These are phyloP conservation scores for Kwoniella sp. DNA, from an alignment of 768 basidiomycete genomes.

Conservation along the genomic window DNA sequence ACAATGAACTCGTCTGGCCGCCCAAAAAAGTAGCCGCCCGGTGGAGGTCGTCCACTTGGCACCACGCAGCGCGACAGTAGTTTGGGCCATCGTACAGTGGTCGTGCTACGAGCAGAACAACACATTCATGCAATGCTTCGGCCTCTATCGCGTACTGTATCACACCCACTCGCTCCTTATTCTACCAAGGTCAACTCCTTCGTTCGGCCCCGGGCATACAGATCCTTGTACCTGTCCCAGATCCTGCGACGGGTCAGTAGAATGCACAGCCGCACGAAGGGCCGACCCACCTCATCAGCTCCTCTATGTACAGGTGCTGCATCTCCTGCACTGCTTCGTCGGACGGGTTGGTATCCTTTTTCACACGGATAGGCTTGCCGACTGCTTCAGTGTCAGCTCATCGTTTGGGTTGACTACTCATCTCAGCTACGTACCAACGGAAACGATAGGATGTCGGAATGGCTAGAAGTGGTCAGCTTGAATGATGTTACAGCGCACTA, in stretches of 20 bases:
- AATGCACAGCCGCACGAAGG: background rate
- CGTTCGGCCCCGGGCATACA: conserved; percentile 77
- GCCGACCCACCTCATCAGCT: conserved; percentile 72
- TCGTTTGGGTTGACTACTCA: background rate
- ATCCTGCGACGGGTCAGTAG: conserved; percentile 58
- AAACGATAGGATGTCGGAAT: conserved; percentile 89
- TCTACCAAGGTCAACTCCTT: conserved; percentile 51
- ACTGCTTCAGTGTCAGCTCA: conserved; percentile 55
- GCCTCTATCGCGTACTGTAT: background rate
- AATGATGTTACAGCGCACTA: background rate
- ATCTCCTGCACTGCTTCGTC: conserved; percentile 71
- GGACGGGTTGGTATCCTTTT: conserved; percentile 72
- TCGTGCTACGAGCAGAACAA: no score
- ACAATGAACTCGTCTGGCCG: background rate
- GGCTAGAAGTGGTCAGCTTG: conserved; percentile 54
- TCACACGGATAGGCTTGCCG: conserved; percentile 79
- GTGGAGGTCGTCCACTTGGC: conserved; percentile 14
- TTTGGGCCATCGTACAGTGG: no score
- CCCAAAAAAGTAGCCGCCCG: conserved; percentile 4
- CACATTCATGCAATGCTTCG: background rate
- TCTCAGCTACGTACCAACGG: conserved; percentile 81
- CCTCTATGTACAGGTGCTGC: conserved; percentile 84
- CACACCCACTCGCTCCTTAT: conserved; percentile 9
- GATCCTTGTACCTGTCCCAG: conserved; percentile 93
- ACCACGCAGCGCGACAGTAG: background rate